These are phyloP conservation scores for Diplocarpon mali DNA, from an alignment of 2,329 filamentous ascomycete species.

Conservation along the genomic window DNA sequence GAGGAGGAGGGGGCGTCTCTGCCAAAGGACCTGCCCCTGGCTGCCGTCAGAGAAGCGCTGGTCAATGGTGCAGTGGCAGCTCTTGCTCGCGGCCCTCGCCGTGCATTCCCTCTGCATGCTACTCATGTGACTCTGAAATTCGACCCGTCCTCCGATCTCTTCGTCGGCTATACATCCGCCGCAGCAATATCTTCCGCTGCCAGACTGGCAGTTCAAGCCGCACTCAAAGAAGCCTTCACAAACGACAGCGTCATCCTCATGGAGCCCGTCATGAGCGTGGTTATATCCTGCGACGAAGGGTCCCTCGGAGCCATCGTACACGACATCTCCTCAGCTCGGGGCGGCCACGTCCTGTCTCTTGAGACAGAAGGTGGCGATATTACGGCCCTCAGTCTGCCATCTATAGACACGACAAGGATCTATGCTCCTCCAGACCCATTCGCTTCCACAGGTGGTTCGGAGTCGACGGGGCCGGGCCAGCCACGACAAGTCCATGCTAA, in stretches of 20 bases:
- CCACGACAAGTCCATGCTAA: conserved; percentile 65
- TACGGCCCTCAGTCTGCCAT: conserved; percentile 12
- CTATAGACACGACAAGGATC: conserved; percentile 61
- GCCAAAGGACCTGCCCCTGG: conserved; percentile 40
- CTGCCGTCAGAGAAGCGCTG: conserved; percentile 42
- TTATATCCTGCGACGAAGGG: conserved; percentile 75
- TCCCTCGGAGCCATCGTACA: conserved; percentile 75
- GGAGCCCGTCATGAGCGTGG: conserved; percentile 87
- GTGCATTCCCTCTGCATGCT: conserved; percentile 69
- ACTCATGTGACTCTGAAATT: conserved; percentile 61
- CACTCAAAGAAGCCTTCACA: conserved; percentile 51
- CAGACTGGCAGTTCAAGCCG: conserved; percentile 55
- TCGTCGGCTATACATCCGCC: conserved; percentile 53
- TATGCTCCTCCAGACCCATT: conserved; percentile 88
- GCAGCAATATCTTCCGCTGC: conserved; percentile 58
- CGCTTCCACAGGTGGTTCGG: conserved; percentile 35
- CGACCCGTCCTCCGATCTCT: conserved; percentile 52
- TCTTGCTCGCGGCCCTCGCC: conserved; percentile 71
- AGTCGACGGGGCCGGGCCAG: conserved; percentile 36
- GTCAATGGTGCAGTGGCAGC: conserved; percentile 75
- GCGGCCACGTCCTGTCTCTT: conserved; percentile 63
- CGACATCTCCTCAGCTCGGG: conserved; percentile 63
- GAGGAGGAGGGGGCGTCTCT: conserved; percentile 33
- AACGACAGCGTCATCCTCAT: conserved; percentile 54
- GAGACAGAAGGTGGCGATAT: conserved; percentile 29